These are phyloP conservation scores for Wickerhamiella pararugosa DNA, from an alignment of 1,139 yeast genomes.

Conservation along the genomic window DNA sequence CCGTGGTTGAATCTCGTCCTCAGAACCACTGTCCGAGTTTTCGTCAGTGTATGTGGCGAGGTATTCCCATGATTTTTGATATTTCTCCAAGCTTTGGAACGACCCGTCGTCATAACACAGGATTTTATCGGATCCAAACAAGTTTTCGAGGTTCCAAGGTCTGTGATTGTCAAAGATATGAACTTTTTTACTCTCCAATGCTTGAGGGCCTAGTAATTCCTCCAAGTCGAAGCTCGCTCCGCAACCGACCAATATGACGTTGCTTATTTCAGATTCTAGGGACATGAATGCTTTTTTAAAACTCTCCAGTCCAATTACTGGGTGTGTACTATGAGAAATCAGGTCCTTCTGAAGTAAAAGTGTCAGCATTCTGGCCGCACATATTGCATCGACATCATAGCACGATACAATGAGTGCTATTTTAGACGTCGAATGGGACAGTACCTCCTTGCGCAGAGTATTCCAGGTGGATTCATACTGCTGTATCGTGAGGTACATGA, in stretches of 20 bases:
- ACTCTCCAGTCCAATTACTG: constrained; percentile 88
- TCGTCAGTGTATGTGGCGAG: constrained; percentile 14
- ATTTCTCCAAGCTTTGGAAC: constrained; percentile 14
- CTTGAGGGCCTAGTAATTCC: constrained; percentile 42
- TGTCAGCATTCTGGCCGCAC: constrained; percentile 71
- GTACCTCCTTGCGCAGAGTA: constrained; percentile 15
- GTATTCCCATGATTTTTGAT: constrained; percentile 20
- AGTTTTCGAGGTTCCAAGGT: constrained; percentile 91
- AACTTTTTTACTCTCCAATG: constrained; percentile 34
- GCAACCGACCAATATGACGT: constrained; percentile 74
- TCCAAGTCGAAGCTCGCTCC: constrained; percentile 91
- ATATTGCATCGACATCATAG: constrained; percentile 78
- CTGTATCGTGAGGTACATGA: constrained; percentile 16
- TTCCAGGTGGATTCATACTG: constrained; percentile 15
- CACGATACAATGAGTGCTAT: constrained; percentile 82
- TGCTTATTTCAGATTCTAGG: constrained; percentile 63
- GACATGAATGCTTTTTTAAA: constrained; percentile 45
- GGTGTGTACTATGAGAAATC: constrained; percentile 76
- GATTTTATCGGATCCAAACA: constrained; percentile 72
- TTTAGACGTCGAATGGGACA: constrained; percentile 83
- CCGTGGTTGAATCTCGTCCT: constrained; percentile 17
- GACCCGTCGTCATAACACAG: constrained; percentile 85
- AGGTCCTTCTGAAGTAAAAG: constrained; percentile 60
- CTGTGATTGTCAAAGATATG: constrained; percentile 84
- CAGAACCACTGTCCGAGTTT: constrained; percentile 13